Evolutionary conservation across 306 rosid genomes (phyloP).

Genomic region (Gynostemma pentaphyllum): DNA sequence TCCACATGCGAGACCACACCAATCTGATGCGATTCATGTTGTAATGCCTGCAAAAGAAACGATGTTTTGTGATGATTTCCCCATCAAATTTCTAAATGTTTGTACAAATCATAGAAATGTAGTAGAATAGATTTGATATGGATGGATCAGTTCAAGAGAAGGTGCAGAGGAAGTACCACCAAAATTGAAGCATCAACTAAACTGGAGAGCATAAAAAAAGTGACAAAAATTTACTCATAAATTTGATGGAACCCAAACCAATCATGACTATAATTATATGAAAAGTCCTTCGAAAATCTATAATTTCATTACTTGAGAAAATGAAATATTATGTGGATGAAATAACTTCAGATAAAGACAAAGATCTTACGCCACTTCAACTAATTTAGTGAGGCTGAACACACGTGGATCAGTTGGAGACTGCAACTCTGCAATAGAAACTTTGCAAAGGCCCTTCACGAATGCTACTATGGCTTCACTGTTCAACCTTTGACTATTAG

Average conservation of each 20-base stretch:
- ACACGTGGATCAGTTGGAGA: constrained; percentile 99
- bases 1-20: constrained; percentile 99
- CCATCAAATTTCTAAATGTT: neutral
- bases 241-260: neutral
- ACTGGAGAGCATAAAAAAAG: neutral
- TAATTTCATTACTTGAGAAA: neutral
- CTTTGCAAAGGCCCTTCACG: constrained; percentile 92
- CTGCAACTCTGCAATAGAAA: constrained; percentile 87
- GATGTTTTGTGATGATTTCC: constrained; percentile 12
- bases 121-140: too few species aligned
- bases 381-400: constrained; percentile 95
- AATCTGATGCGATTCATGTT: constrained; percentile 98
- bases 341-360: neutral
- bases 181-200: too few species aligned
- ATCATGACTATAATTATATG: neutral
- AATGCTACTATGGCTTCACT: constrained; percentile 98
- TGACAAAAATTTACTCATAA: neutral
- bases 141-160: neutral
- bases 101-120: too few species aligned
- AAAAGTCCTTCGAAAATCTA: neutral
- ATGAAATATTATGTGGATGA: neutral
- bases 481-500: constrained; percentile 95
- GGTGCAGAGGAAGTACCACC: neutral
- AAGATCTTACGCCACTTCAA: constrained; percentile 87
- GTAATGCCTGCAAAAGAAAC: constrained; percentile 80